Evolutionary conservation across 208 protist genomes (phyloP), one percentile per base, ranked within the genome.

Genomic region (Herpetomonas samuelpessoai): DNA sequence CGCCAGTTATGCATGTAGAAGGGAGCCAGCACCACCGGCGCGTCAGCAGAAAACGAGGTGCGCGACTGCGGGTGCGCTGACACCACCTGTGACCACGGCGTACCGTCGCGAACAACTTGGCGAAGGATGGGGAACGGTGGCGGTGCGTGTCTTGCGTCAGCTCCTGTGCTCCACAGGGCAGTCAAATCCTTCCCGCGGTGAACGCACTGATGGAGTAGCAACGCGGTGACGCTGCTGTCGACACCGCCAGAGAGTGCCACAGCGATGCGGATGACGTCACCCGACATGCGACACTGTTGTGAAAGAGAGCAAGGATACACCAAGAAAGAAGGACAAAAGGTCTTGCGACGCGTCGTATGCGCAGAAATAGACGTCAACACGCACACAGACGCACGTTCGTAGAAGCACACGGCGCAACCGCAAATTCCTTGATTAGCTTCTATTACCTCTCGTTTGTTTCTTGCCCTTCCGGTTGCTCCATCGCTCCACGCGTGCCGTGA

Each of bases 181-280:
- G 67, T 61, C 30, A 94, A 53, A 54, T 94, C 88, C 25, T 12
- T 41, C 47, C 46, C 2, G 25, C 73, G 73, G 62, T 68, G 60
- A 1, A 85, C 80, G 50, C 88, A 94, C 10, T 77, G 84, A 12
- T 29, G 10, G 2, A 92, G 73, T 1, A 94, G 50, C 3, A 88
- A 55, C 1, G 84, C 88, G 14, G 74, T 57, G 12, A 94, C 84
- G 21, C 78, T 73, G 65, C 88, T 94, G 68, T 94, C 88, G 0
- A 92, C 82, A 29, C 88, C 88, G 3, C 88, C 88, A 35, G 88
- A 94, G 28, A 94, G 78, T 9, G 65, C 81, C 31, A 92, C 57
- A 21, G 76, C 88, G 27, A 93, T 68, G 16, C 72, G 69, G 46
- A 88, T 48, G 1, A 39, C 52, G 18, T 55, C 39, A 14, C 19